These are phyloP conservation scores for Trifolium subterraneum DNA, from an alignment of 306 rosid species.

Conservation along the genomic window DNA sequence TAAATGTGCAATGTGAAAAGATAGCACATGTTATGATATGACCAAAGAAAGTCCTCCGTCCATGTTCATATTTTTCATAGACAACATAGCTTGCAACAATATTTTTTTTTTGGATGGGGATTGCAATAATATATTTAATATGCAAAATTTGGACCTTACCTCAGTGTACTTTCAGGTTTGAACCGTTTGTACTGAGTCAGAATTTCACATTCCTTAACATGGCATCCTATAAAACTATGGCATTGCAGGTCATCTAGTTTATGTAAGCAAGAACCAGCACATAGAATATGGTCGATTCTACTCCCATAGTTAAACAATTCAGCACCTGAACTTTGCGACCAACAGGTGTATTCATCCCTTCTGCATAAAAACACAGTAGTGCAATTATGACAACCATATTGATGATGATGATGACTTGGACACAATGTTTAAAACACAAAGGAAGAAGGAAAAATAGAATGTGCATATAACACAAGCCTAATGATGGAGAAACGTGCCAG, in stretches of 20 bases:
- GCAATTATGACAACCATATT: constrained; percentile 24
- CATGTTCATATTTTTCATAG: not conserved
- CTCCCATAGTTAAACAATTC: constrained; percentile 91
- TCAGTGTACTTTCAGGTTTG: constrained; percentile 74
- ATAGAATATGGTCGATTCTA: constrained; percentile 90
- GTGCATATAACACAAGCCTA: constrained; percentile 22
- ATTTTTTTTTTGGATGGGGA: too few species aligned
- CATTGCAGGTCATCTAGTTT: constrained; percentile 60
- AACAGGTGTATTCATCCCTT: constrained; percentile 85
- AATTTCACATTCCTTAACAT: constrained; percentile 84
- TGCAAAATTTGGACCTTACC: constrained; percentile 52
- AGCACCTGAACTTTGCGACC: constrained; percentile 92
- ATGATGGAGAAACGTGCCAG: constrained; percentile 11
- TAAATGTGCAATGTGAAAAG: constrained; percentile 14
- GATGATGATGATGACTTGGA: constrained; percentile 3
- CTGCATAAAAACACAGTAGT: constrained; percentile 54
- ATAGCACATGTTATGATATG: constrained; percentile 13
- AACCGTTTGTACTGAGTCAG: constrained; percentile 84
- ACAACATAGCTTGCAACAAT: constrained; percentile 19
- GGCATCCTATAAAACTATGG: constrained; percentile 77
- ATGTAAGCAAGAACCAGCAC: constrained; percentile 83
- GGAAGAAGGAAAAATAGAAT: not conserved
- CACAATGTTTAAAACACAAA: constrained; percentile 22
- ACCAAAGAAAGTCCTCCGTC: constrained; percentile 1
- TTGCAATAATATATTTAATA: not conserved